Conservation (phyloP, 768 basidiomycete species). For the Sistotremastrum suecicum region DNA sequence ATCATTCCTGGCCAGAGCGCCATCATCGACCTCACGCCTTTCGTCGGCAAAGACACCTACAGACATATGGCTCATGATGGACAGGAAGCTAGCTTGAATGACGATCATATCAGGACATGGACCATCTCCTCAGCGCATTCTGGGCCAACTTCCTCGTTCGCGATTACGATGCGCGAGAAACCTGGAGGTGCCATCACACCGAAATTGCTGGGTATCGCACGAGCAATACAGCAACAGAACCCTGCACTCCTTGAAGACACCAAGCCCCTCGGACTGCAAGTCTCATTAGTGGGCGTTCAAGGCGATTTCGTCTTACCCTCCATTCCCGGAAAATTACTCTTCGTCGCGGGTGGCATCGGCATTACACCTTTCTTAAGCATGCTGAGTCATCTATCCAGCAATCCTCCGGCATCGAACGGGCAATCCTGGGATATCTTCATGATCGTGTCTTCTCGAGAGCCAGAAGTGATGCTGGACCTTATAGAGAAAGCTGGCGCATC, state of each 20-base stretch:
- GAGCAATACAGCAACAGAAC: conserved; percentile 23
- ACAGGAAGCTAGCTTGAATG: conserved; percentile 33
- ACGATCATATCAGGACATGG: conserved; percentile 54
- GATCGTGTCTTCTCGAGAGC: conserved; percentile 38
- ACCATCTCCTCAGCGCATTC: conserved; percentile 31
- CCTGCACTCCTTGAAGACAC: conserved; percentile 29
- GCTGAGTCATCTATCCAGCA: conserved; percentile 14
- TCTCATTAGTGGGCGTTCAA: conserved; percentile 36
- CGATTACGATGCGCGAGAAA: conserved; percentile 43
- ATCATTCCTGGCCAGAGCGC: conserved; percentile 33
- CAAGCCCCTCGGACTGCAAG: conserved; percentile 22
- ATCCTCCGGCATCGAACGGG: conserved; percentile 6
- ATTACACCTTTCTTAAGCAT: conserved; percentile 50
- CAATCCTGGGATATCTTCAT: conserved; percentile 30
- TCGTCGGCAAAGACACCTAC: conserved; percentile 33
- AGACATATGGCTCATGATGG: conserved; percentile 33
- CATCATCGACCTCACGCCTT: conserved; percentile 37
- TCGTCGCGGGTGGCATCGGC: conserved; percentile 55
- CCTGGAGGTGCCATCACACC: conserved; percentile 40
- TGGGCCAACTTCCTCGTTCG: conserved; percentile 16
- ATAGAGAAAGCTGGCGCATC: conserved; percentile 17
- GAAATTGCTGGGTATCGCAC: conserved; percentile 35
- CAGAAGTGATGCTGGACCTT: conserved; percentile 33
- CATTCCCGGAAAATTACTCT: conserved; percentile 22
- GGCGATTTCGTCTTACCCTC: conserved; percentile 34